Evolutionary conservation across 2,329 filamentous ascomycete genomes (phyloP).

Genomic region (Fusarium beomiforme): DNA sequence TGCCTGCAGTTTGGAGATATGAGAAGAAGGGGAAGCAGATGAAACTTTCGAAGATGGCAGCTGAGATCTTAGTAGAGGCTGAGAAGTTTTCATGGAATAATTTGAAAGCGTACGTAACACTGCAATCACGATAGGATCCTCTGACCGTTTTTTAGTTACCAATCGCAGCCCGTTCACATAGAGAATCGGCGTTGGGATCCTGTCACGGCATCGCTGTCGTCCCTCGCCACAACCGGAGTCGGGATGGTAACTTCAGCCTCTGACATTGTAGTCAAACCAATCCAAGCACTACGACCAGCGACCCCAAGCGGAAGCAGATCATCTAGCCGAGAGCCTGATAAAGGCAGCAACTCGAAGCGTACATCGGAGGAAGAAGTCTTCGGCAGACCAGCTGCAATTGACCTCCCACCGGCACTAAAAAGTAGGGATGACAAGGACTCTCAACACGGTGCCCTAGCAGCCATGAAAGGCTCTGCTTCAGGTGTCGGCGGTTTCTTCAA

Average conservation of each 20-base stretch:
- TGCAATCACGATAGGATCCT: accelerated
- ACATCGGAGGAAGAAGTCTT: accelerated
- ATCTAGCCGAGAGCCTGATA: accelerated
- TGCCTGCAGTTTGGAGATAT: constrained; percentile 12
- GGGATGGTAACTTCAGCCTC: constrained; percentile 20
- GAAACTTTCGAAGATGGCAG: constrained; percentile 26
- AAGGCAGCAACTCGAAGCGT: accelerated
- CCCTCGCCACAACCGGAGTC: constrained; percentile 2
- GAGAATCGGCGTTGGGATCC: constrained; percentile 34
- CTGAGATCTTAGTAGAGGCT: constrained; percentile 14
- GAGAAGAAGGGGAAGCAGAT: constrained; percentile 7
- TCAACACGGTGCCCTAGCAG: constrained; percentile 10
- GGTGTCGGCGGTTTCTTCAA: constrained; percentile 30
- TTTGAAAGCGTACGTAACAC: constrained; percentile 1
- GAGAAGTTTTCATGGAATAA: constrained; percentile 24
- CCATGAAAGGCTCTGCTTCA: constrained; percentile 10
- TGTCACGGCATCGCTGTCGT: constrained; percentile 12
- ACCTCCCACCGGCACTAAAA: background rate
- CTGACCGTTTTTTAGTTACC: background rate
- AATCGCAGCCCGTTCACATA: constrained; percentile 10
- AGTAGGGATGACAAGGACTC: background rate
- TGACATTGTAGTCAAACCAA: constrained; percentile 19
- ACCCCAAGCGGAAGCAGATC: background rate
- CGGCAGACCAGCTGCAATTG: background rate
- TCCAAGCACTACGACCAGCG: background rate